phyloP scores from a whole-genome alignment of 2,329 filamentous ascomycete species.

The Venturia carpophila region DNA sequence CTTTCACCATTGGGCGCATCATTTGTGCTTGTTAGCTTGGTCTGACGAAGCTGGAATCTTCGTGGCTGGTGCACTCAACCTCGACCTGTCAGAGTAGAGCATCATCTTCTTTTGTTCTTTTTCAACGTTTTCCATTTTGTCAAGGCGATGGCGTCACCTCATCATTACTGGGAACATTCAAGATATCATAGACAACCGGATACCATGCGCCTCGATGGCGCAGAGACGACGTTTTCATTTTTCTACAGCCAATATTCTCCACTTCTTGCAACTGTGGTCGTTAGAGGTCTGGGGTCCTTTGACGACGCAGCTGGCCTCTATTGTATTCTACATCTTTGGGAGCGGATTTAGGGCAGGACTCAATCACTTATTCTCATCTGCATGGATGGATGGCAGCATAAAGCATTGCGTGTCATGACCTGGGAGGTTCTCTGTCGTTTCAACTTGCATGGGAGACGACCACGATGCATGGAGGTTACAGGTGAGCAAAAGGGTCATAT shows the following conservation, averaged over 20 bases:
- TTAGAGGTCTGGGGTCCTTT: not conserved
- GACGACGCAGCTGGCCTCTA: not conserved
- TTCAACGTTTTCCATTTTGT: not conserved
- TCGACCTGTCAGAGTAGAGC: not conserved
- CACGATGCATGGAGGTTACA: not conserved
- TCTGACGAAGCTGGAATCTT: conserved; percentile 4
- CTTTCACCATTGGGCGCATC: not conserved
- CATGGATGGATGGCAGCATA: not conserved
- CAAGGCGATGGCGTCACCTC: not conserved
- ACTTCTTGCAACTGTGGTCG: not conserved
- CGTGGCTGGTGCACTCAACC: not conserved
- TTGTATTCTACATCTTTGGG: not conserved
- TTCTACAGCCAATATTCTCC: not conserved
- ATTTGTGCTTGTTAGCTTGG: conserved; percentile 3
- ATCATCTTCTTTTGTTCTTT: not conserved
- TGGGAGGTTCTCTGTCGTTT: not conserved
- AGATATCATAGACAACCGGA: conserved; percentile 12
- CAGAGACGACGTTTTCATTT: not conserved
- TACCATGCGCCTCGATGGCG: not conserved
- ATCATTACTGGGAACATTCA: conserved; percentile 6
- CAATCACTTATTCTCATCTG: conserved; percentile 9
- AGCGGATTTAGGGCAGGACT: not conserved
- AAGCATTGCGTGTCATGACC: not conserved
- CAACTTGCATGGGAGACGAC: not conserved
- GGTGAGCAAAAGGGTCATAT: not conserved